Base-by-base conservation (phyloP, 2,329 filamentous ascomycete genomes). In the Nemania abortiva region DNA sequence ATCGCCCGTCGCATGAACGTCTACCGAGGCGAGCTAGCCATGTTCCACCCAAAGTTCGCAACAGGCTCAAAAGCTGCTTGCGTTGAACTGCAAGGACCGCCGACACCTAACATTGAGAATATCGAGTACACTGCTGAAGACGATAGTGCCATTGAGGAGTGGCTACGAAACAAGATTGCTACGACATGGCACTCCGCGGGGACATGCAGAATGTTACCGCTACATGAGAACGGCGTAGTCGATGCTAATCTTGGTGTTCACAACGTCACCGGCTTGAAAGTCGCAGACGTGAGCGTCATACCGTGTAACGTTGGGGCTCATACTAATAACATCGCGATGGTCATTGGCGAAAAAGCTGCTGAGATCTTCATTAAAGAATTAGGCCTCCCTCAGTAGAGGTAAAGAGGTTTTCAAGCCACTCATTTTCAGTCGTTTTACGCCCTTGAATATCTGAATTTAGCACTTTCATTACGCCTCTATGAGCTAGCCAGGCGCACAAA, bases 81-180 rank as follows among this genome's bases (percentile, higher is more conserved):
- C 20, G 13, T 61, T n/a, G 29, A 60, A 39, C 6, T 55, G 4
- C 11, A 60, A 5, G 24, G 2, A 1, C 34, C 59, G 5, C 59
- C 20, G 2, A 18, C 29, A n/a, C 0, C 18, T 10, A 42, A 59
- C 20, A 2, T 56, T 13, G 11, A 56, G 9, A 31, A 62, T 3
- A 68, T 68, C 47, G 55, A 65, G 29, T 68, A 68, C 20, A 60
- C 45, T 6, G 27, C 55, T 10, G 61, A 64, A 34, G 66, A 68
- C 22, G 54, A 68, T 22, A 55, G 29, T 20, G 42, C n/a, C n/a
- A 57, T 61, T n/a, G 66, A 68, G 15, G 9, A 56, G 4, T 68
- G 66, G 66, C 11, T 68, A 15, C 47, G 66, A 7, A 22, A 57
- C 1, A 61, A 65, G 6, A 42, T 65, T 10, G 50, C 10, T 20